phyloP scores from a whole-genome alignment of 768 basidiomycete species.

The Pluteus cervinus region DNA sequence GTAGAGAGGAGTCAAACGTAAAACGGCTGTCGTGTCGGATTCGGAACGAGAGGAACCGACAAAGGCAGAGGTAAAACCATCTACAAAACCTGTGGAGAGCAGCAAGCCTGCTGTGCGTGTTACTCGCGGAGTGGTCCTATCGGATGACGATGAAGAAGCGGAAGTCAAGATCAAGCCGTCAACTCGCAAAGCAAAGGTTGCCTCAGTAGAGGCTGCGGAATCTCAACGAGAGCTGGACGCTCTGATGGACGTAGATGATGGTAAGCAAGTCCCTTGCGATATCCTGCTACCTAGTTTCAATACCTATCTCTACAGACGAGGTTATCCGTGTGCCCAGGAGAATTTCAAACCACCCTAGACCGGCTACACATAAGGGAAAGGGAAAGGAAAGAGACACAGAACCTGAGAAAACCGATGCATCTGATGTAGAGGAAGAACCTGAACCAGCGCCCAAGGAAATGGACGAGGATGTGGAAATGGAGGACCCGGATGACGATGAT shows the following conservation, averaged over 20 bases:
- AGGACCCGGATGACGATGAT: constrained; percentile 34
- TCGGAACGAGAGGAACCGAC: too few species aligned
- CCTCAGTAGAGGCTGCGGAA: constrained; percentile 26
- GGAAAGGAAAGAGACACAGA: constrained; percentile 2
- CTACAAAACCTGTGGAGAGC: constrained; percentile 18
- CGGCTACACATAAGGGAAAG: too few species aligned
- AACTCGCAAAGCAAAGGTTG: constrained; percentile 20
- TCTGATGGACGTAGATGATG: constrained; percentile 78
- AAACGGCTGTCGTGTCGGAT: too few species aligned
- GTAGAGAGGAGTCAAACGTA: too few species aligned
- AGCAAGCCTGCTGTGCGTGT: constrained; percentile 17
- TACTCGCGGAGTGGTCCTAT: constrained; percentile 45
- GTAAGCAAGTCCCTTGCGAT: constrained; percentile 33
- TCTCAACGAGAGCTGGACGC: constrained; percentile 45
- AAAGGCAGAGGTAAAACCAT: constrained; percentile 17
- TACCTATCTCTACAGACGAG: too few species aligned
- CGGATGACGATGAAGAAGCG: constrained; percentile 56
- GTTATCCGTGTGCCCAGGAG: too few species aligned
- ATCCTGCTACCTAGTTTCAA: too few species aligned
- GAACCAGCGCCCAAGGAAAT: constrained; percentile 11
- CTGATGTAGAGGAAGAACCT: constrained; percentile 19
- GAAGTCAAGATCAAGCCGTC: constrained; percentile 22
- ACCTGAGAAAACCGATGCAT: too few species aligned
- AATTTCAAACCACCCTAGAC: too few species aligned
- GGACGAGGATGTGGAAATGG: constrained; percentile 18